Evolutionary conservation across 2,329 filamentous ascomycete species (phyloP), one percentile per base, ranked within the genome.

Genomic region (Monosporascus sp.): DNA sequence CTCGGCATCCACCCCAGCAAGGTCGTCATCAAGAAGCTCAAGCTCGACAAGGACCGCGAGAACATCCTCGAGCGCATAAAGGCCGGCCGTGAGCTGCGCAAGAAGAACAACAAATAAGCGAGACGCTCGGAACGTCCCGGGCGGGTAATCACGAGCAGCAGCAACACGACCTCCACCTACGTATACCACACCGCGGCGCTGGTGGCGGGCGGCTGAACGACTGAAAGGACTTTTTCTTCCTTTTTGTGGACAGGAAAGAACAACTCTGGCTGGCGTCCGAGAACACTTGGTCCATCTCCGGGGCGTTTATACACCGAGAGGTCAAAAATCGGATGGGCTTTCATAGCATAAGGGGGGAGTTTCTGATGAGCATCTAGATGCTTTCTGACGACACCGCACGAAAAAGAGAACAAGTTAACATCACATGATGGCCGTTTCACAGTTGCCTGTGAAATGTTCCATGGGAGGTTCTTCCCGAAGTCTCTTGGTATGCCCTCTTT

Each of bases 21-120:
- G 79, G 90, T 96, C 67, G 87, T 96, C 81, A 89, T 99, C 82
- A 96, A 88, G 81, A 97, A 97, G 86, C 85, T 97, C 76, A 96
- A 97, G 89, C 83, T 97, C 70, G 89, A 94, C 84, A 93, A 94
- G 86, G 89, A 95, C 79, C 88, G 90, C 67, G 89, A 94, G 83
- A 80, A 79, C 74, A 94, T 94, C 72, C 82, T 95, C 67, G 89
- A 90, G 79, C 85, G 90, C 78, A 90, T 89, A 80, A 86, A 86
- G 78, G 76, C 79, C 65, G 90, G 89, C 70, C 86, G 89, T 62
- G 89, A 93, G 79, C 81, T 84, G 72, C 79, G 79, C 73, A 78
- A 78, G 74, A 91, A 91, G 81, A 77, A 75, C 79, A 86, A 86
- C 63, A 80, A 79, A 74, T 66, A 65, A 62, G 53, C 51, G 48